Conservation (phyloP, 768 basidiomycete genomes). For the Multifurca ochricompacta region DNA sequence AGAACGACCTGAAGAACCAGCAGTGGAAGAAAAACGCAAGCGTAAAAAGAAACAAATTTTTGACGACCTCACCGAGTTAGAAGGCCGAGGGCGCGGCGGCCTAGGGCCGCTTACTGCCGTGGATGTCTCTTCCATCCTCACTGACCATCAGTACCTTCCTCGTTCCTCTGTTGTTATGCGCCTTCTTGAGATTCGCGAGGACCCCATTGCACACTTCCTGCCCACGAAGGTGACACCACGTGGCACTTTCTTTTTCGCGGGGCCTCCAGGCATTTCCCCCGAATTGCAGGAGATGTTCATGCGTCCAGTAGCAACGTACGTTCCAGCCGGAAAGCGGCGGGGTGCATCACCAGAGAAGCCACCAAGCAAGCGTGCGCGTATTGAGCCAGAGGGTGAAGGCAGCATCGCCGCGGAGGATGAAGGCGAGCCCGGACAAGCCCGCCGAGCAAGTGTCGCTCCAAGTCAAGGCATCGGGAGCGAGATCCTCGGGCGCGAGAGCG, state of each 20-base stretch:
- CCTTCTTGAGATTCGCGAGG: conserved; percentile 75
- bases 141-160: conserved; percentile 79
- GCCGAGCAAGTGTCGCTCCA: conserved; percentile 61
- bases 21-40: conserved; percentile 37
- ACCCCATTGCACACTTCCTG: conserved; percentile 79
- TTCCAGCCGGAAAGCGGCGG: conserved; percentile 49
- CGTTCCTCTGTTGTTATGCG: conserved; percentile 79
- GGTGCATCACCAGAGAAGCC: conserved; percentile 48
- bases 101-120: conserved; percentile 46
- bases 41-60: conserved; percentile 79
- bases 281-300: conserved; percentile 81
- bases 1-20: conserved; percentile 28
- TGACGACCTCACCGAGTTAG: conserved; percentile 82
- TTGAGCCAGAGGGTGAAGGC: conserved; percentile 39
- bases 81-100: conserved; percentile 46
- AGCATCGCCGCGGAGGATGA: conserved; percentile 25
- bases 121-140: conserved; percentile 63
- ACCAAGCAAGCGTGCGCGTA: conserved; percentile 50
- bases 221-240: conserved; percentile 68
- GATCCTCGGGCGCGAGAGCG: conserved; percentile 38
- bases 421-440: conserved; percentile 64
- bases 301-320: conserved; percentile 51
- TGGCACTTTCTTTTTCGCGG: conserved; percentile 74
- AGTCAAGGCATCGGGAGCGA: conserved; percentile 46
- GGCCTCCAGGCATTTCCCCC: conserved; percentile 74